These are phyloP conservation scores for Phytophthora vignae DNA, from an alignment of 352 stramenopile species.

Conservation along the genomic window DNA sequence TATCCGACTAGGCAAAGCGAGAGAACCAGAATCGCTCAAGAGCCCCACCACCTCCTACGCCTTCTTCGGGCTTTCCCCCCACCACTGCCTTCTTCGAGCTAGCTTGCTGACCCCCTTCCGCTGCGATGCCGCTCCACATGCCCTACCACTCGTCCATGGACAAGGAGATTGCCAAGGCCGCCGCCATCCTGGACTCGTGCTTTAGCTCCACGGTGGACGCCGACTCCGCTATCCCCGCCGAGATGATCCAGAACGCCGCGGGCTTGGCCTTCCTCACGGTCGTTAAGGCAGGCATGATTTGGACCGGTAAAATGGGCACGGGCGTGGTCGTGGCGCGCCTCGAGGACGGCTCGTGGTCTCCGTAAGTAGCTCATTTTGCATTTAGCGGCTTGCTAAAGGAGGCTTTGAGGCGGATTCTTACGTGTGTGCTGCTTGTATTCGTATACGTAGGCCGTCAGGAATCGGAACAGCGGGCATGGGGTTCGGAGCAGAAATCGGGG, in stretches of 20 bases:
- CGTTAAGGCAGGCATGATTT: constrained; percentile 87
- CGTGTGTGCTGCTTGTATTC: too few species aligned
- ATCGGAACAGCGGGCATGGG: constrained; percentile 85
- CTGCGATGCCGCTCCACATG: constrained; percentile 89
- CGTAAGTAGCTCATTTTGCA: constrained; percentile 10
- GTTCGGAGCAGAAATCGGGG: constrained; percentile 86
- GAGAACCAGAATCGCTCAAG: constrained; percentile 3
- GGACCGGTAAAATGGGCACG: constrained; percentile 85
- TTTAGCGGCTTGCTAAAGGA: too few species aligned
- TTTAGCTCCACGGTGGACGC: constrained; percentile 78
- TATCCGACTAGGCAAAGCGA: constrained; percentile 22
- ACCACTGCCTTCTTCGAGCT: too few species aligned
- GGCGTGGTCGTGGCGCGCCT: constrained; percentile 83
- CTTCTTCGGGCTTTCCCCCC: background rate
- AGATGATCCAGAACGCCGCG: constrained; percentile 79
- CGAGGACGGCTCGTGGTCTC: constrained; percentile 86
- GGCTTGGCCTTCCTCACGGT: constrained; percentile 89
- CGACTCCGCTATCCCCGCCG: constrained; percentile 80
- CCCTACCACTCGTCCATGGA: constrained; percentile 90
- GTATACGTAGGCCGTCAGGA: constrained; percentile 15
- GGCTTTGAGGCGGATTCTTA: too few species aligned
- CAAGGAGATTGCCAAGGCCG: constrained; percentile 85
- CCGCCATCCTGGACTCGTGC: constrained; percentile 87
- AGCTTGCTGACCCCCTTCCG: too few species aligned
- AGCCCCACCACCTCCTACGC: background rate